Conservation (phyloP, 164 flowering plant species). For the Euptelea pleiosperma region DNA sequence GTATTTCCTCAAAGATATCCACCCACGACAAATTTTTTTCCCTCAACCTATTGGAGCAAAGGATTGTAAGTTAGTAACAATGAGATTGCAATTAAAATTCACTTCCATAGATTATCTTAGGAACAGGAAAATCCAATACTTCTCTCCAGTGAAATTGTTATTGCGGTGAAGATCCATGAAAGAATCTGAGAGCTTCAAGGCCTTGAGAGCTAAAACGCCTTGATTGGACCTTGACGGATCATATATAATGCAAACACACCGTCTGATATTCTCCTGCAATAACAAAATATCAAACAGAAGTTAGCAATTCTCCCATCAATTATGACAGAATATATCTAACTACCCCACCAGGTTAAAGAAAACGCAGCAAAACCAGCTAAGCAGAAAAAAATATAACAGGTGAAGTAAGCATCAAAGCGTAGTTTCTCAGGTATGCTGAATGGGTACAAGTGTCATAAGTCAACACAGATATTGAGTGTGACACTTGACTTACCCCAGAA, state of each 20-base stretch:
- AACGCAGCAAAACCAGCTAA: too few species aligned
- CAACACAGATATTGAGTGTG: too few species aligned
- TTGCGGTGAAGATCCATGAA: conserved; percentile 84
- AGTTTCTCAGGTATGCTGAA: too few species aligned
- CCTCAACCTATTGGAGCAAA: conserved; percentile 64
- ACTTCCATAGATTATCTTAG: background rate
- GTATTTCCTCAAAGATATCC: conserved; percentile 98
- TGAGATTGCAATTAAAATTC: conserved; percentile 7
- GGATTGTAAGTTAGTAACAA: background rate
- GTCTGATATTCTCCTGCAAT: conserved; percentile 79
- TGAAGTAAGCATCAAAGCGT: too few species aligned
- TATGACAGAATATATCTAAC: too few species aligned
- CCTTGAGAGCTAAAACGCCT: conserved; percentile 85
- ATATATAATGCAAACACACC: conserved; percentile 92
- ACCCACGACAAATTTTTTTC: conserved; percentile 96
- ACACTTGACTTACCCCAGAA: too few species aligned
- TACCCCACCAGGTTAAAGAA: too few species aligned
- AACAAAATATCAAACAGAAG: too few species aligned
- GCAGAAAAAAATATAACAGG: too few species aligned
- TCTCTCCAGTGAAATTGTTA: conserved; percentile 81
- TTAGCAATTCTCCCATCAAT: too few species aligned
- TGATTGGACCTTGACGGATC: conserved; percentile 81
- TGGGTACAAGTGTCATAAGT: too few species aligned
- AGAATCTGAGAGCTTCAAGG: conserved; percentile 87
- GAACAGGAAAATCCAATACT: conserved; percentile 41